Base-by-base conservation (phyloP, 2,329 filamentous ascomycete species). In the Fusarium graminum region DNA sequence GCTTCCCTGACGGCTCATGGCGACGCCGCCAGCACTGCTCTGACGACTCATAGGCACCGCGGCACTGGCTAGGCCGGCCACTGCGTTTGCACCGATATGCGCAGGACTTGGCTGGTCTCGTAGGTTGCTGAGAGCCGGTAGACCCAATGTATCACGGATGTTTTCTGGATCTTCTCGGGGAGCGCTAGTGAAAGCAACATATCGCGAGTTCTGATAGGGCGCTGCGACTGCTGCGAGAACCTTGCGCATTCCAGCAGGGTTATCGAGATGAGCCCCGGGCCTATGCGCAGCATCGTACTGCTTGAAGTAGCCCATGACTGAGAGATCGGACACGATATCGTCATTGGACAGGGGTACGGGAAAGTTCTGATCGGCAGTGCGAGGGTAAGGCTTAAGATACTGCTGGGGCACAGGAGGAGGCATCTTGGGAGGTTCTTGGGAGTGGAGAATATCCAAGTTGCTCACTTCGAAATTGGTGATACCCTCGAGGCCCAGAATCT, bases 401-500 rank as follows among this genome's bases (percentile, higher is more conserved):
- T 85, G 85, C 52, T 83, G 82, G 39, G 85, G 84, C 39, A 86
- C 83, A 10, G 83, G 79, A 1, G 85, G 83, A 11, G 86, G 86
- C 74, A 88, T 82, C 77, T 85, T 87, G 49, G 86, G 80, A 10
- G 78, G 85, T 71, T 88, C 86, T 30, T 83, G 81, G 5, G 80
- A 80, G 42, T 84, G 79, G 66, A 88, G 80, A 59, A 86, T 81
- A 64, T 87, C 84, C 41, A 90, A 80, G 70, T 87, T 89, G 44
- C 82, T 80, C 1, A 85, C 79, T 70, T 87, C 85, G 63, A 88
- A 85, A 68, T 86, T 88, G 59, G 83, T 80, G 42, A 90, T 80
- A 22, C 83, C 85, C 72, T 90, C 87, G 28, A 89, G 80, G 14
- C 87, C 88, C 13, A 87, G 78, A 38, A 86, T 78, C 70, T 83